Evolutionary conservation across 1,139 yeast species (phyloP), one percentile per base, ranked within the genome.

Genomic region (Hanseniaspora uvarum): DNA sequence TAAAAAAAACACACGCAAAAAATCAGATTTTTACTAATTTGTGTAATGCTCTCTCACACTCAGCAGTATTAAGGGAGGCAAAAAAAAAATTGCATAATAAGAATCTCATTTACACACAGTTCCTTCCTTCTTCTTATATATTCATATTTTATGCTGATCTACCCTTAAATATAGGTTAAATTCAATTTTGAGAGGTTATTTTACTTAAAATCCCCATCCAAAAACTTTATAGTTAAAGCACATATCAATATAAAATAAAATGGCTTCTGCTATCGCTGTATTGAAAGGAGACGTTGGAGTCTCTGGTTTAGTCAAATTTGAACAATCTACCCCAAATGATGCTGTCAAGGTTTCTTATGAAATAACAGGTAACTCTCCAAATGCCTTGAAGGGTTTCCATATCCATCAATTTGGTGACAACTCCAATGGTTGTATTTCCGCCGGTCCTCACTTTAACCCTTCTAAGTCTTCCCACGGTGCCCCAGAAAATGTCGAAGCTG

Each of bases 401-500:
- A 75, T 92, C 68, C 98, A 92, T 74, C 85, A 86, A 68, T 92
- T 89, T 67, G 98, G 98, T 75, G 98, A 92, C 77, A 87, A 88
- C 80, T 88, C 97, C 74, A 89, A 92, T 70, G 97, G 98, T 50
- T 89, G 97, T 75, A 88, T 96, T 58, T 87, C 96, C 61, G 97
- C 98, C 56, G 98, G 98, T 66, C 96, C 96, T 58, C 98, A 92
- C 75, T 89, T 87, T 81, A 92, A 92, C 79, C 97, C 97, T 61
- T 85, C 84, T 70, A 75, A 79, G 62, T 83, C 84, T 76, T 79
- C 80, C 62, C 98, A 92, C 72, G 98, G 98, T 73, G 88, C 94
- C 58, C 96, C 96, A 71, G 82, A 80, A 66, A 95, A 84, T 66
- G 86, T 80, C 62, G 74, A 67, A 63, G 19, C 50, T 24, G 47